Evolutionary conservation across 352 stramenopile genomes (phyloP).

Genomic region (Globisporangium paroecandrum): DNA sequence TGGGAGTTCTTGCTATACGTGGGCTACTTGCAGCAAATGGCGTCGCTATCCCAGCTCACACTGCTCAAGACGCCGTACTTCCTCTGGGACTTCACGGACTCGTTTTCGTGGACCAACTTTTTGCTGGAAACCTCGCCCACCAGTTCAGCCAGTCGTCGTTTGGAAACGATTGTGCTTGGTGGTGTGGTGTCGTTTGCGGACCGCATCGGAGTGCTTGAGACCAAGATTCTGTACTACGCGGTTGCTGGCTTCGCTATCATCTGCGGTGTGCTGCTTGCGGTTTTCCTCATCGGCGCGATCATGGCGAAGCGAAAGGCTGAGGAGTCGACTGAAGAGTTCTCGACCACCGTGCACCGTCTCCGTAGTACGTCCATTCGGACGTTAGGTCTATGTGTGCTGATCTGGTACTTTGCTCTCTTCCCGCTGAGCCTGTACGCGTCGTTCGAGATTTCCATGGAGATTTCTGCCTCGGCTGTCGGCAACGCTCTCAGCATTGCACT

Average conservation of each 20-base stretch:
- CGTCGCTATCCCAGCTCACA: conserved; percentile 52
- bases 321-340: conserved; percentile 34
- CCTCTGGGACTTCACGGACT: conserved; percentile 66
- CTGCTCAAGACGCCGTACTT: conserved; percentile 64
- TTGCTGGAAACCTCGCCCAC: conserved; percentile 28
- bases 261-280: conserved; percentile 25
- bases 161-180: conserved; percentile 54
- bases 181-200: conserved; percentile 57
- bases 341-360: conserved; percentile 39
- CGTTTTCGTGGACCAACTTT: conserved; percentile 71
- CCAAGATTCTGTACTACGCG: conserved; percentile 36
- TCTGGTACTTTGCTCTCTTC: conserved; percentile 63
- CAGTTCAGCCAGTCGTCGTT: conserved; percentile 26
- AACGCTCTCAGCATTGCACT: conserved; percentile 38
- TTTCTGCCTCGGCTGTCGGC: conserved; percentile 34
- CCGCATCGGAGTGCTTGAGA: conserved; percentile 47
- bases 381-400: conserved; percentile 56
- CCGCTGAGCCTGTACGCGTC: conserved; percentile 57
- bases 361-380: conserved; percentile 55
- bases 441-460: conserved; percentile 74
- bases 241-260: conserved; percentile 45
- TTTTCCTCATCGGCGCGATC: conserved; percentile 48
- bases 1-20: conserved; percentile 74
- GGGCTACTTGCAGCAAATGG: conserved; percentile 70
- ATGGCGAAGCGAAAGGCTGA: conserved; percentile 56